Evolutionary conservation across 202 grass and related monocot genomes (phyloP).

Genomic region (Panicum hallii): DNA sequence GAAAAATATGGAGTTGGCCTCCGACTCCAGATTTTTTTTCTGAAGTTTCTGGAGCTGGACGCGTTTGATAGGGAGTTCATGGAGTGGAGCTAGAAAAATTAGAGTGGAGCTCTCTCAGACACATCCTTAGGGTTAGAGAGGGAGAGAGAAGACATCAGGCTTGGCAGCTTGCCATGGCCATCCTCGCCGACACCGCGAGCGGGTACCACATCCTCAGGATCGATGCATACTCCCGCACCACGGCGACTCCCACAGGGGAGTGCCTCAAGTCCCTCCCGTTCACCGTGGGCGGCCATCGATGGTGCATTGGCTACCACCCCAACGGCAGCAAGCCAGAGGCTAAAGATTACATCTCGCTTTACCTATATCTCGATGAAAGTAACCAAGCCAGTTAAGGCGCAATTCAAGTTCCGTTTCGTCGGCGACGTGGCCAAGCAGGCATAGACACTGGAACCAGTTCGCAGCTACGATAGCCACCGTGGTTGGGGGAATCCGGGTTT

Average conservation of each 20-base stretch:
- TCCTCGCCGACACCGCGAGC: constrained; percentile 2
- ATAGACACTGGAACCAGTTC: not conserved
- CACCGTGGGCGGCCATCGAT: not conserved
- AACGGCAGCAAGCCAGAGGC: not conserved
- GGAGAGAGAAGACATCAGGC: not conserved
- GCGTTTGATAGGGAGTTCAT: too few species aligned
- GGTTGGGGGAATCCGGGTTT: not conserved
- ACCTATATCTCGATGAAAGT: not conserved
- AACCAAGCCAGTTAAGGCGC: not conserved
- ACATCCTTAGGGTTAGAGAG: too few species aligned
- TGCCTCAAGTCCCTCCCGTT: not conserved
- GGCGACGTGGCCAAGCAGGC: not conserved
- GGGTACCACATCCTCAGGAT: constrained; percentile 11
- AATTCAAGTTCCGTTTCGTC: not conserved
- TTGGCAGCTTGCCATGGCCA: not conserved
- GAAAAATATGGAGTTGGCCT: too few species aligned
- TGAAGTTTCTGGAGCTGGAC: too few species aligned
- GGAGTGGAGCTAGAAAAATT: too few species aligned
- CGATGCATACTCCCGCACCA: not conserved
- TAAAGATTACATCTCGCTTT: not conserved
- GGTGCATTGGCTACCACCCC: not conserved
- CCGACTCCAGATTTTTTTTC: too few species aligned
- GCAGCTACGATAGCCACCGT: fast-evolving
- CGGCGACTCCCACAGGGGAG: not conserved
- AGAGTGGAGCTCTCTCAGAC: too few species aligned